Evolutionary conservation across 495 filamentous ascomycete genomes (phyloP).

Genomic region (Penicillium manginii): DNA sequence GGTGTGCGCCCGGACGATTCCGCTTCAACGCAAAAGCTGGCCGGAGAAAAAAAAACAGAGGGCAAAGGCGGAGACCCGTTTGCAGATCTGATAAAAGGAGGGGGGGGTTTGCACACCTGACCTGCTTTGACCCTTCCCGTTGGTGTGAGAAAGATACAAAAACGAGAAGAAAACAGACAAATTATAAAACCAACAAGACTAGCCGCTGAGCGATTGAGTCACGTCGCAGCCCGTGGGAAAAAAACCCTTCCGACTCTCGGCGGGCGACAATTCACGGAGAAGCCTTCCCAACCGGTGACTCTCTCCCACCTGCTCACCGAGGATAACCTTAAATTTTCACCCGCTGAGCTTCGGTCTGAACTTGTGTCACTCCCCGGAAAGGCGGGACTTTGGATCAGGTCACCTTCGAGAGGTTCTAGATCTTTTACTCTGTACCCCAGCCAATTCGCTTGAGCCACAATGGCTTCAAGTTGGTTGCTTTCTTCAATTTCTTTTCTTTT

Average conservation of each 20-base stretch:
- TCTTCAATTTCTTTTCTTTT: too few relatives aligned
- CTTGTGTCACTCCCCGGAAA: conserved; percentile 4
- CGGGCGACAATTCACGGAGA: conserved; percentile 11
- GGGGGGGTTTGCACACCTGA: not conserved
- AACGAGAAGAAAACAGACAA: conserved; percentile 3
- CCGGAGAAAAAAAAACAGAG: conserved; percentile 15
- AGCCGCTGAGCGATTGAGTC: conserved; percentile 21
- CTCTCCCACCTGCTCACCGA: conserved; percentile 26
- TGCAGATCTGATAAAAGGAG: conserved; percentile 28
- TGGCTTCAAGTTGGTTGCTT: too few relatives aligned
- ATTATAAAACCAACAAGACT: not conserved
- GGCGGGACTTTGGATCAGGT: not conserved
- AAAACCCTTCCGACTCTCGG: conserved; percentile 24
- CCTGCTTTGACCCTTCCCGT: not conserved
- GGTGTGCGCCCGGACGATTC: conserved; percentile 5
- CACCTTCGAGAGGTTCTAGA: not conserved
- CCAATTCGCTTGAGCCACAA: too few relatives aligned
- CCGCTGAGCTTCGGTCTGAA: not conserved
- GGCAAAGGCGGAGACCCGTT: conserved; percentile 21
- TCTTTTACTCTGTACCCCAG: too few relatives aligned
- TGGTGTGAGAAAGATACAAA: not conserved
- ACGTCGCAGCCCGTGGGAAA: not conserved
- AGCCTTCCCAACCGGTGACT: conserved; percentile 8
- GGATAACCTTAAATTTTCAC: conserved; percentile 19
- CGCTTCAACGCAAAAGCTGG: conserved; percentile 1